Conservation (phyloP, 495 filamentous ascomycete species). For the Xylaria venustula region DNA sequence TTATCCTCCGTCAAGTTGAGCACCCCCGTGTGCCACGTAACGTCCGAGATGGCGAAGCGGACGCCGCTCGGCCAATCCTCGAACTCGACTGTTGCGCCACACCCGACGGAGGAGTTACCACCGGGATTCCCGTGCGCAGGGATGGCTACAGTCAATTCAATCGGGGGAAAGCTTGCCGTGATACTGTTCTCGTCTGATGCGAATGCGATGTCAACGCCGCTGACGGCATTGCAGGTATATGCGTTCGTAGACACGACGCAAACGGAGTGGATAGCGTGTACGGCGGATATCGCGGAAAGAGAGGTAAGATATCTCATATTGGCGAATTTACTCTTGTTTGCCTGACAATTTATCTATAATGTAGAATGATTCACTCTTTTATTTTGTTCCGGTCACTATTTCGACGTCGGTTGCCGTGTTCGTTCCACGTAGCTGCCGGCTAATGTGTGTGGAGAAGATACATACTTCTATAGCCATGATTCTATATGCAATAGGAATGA, state of each 20-base stretch:
- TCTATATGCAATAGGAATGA: too few relatives aligned
- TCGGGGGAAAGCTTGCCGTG: conserved; percentile 11
- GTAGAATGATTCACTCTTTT: neutral
- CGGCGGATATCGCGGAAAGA: neutral
- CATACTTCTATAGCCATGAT: neutral
- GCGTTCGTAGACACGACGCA: conserved; percentile 9
- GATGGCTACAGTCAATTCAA: neutral
- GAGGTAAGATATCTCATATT: conserved; percentile 2
- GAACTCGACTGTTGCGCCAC: conserved; percentile 14
- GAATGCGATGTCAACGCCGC: conserved; percentile 17
- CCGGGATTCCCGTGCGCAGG: conserved; percentile 15
- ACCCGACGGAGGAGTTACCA: conserved; percentile 10
- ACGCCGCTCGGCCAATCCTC: conserved; percentile 6
- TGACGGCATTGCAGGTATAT: conserved; percentile 11
- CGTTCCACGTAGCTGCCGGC: neutral
- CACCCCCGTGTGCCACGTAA: conserved; percentile 4
- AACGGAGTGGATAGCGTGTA: conserved; percentile 8
- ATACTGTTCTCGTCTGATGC: conserved; percentile 6
- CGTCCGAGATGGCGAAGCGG: conserved; percentile 17
- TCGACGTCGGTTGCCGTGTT: neutral
- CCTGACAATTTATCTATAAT: neutral
- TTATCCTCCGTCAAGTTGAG: conserved; percentile 8
- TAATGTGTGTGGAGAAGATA: neutral
- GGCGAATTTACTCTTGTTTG: neutral
- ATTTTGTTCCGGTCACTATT: neutral